Conservation (phyloP, 345 rosid species). For the Acer saccharum region DNA sequence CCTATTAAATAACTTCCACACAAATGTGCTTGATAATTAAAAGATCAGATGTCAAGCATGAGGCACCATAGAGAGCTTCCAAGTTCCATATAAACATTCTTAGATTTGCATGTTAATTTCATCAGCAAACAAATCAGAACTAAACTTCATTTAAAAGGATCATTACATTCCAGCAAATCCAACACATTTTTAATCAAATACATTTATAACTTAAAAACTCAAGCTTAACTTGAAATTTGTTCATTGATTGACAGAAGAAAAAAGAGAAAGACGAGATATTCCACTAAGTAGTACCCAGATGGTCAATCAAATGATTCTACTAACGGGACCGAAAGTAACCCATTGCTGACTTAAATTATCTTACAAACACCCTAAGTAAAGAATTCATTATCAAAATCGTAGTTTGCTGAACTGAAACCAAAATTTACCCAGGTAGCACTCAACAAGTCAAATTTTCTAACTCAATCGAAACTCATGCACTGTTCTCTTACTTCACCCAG, state of each 20-base stretch:
- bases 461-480: too few relatives aligned
- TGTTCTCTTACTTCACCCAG: too few relatives aligned
- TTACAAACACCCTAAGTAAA: neutral
- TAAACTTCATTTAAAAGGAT: neutral
- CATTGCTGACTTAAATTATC: neutral
- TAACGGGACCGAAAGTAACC: neutral
- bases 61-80: neutral
- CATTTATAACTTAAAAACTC: neutral
- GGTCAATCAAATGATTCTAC: neutral
- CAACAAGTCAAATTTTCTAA: too few relatives aligned
- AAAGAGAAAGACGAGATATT: too few relatives aligned
- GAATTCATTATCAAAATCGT: too few relatives aligned
- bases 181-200: neutral
- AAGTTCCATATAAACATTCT: too few relatives aligned
- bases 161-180: neutral
- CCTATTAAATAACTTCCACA: conserved; percentile 14
- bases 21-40: conserved; percentile 4
- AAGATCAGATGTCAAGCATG: neutral
- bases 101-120: too few relatives aligned
- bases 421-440: too few relatives aligned
- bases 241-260: too few relatives aligned
- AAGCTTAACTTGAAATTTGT: neutral
- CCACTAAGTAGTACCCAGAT: too few relatives aligned
- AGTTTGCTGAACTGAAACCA: too few relatives aligned
- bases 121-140: too few relatives aligned